Base-by-base conservation (phyloP, 768 basidiomycete genomes). In the Pulveroboletus frians region DNA sequence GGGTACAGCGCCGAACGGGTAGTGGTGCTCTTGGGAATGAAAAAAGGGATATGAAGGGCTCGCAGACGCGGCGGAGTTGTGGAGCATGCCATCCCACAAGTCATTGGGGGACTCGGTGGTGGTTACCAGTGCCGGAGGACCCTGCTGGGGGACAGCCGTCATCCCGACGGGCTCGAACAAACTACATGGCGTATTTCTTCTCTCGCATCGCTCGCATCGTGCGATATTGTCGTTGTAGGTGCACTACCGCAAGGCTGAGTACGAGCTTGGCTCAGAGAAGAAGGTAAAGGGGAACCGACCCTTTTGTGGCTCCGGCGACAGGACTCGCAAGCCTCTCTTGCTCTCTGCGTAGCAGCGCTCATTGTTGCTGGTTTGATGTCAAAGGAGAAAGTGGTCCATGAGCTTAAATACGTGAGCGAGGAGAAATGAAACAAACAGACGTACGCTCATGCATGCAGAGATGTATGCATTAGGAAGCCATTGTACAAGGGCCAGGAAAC, bases 221-320 rank as follows among this genome's bases (percentile, higher is more conserved):
- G 35, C 39, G 7, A 58, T 53, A 14, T 43, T 27, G 26, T 34
- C 52, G 21, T 55, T 47, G 52, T 60, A 63, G 1, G 29, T 21
- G 44, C 62, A 64, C 62, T 64, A 30, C 5, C 21, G 14, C 5
- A 14, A 29, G 8, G 15, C 30, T 58, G 40, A 58, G 50, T 15
- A 37, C 9, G 32, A 30, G 38, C 14, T 39, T 8, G 9, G 4
- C 9, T 3, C 30, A 40, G 26, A 23, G 31, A 5, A 20, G 11
- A 40, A 9, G 30, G 4, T 18, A 4, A 26, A 26, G 4, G 40
- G 9, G 31, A 9, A n/a, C 23, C 8, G 4, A 65, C 62, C 55
- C 41, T 63, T 42, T 64, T 64, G 46, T 63, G 62, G 13, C 58
- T 63, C 35, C 17, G 53, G 26, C 61, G 62, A 37, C 62, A 64